Conservation (phyloP, 2,329 filamentous ascomycete genomes). For the Diaporthe batatas region DNA sequence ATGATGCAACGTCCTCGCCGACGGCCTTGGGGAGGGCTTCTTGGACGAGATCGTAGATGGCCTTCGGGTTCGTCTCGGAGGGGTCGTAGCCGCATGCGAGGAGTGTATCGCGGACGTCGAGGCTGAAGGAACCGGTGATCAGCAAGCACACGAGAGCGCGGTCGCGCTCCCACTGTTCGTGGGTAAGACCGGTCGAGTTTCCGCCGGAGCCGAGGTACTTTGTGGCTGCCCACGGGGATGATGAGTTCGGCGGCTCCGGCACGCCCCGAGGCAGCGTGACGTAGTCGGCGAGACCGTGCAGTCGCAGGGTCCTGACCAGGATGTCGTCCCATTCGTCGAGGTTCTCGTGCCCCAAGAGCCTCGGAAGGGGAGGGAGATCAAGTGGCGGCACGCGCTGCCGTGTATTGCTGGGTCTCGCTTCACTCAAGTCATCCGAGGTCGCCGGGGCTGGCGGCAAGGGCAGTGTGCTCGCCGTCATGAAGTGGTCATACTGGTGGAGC, state of each 20-base stretch:
- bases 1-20: constrained; percentile 37
- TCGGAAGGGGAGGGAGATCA: constrained; percentile 34
- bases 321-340: constrained; percentile 42
- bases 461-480: background rate
- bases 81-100: constrained; percentile 40
- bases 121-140: constrained; percentile 39
- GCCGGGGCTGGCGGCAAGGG: background rate
- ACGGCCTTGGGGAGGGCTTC: constrained; percentile 37
- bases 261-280: constrained; percentile 36
- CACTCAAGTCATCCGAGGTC: background rate
- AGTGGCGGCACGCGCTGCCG: constrained; percentile 27
- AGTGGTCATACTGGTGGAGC: constrained; percentile 23
- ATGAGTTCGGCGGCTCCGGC: constrained; percentile 18
- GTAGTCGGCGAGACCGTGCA: constrained; percentile 38
- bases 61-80: constrained; percentile 35
- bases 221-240: constrained; percentile 5
- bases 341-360: constrained; percentile 40
- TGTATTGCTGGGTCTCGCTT: constrained; percentile 3
- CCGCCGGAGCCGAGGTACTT: background rate
- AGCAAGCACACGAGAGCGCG: constrained; percentile 40
- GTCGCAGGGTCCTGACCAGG: constrained; percentile 35
- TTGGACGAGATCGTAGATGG: constrained; percentile 38
- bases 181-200: background rate
- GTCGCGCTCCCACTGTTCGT: constrained; percentile 37
- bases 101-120: constrained; percentile 42